Evolutionary conservation across 2,329 filamentous ascomycete genomes (phyloP), one percentile per base, ranked within the genome.

Genomic region (Ascochyta lentis): DNA sequence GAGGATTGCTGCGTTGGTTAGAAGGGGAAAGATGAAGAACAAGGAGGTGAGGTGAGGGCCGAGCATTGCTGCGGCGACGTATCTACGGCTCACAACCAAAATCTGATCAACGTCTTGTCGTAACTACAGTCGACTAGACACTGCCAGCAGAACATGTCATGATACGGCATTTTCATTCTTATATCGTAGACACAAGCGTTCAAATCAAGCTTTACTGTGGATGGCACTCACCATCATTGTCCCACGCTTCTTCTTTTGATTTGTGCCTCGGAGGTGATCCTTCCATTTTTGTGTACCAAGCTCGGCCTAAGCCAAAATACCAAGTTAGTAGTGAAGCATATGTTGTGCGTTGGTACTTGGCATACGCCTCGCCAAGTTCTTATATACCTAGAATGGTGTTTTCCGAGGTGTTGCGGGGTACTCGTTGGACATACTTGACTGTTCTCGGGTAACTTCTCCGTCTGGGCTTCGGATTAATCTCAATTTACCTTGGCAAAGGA

Each of bases 391-490:
- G 7, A 13, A 23, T 23, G 15, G 37, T n/a, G n/a, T 46, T 29
- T 29, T 46, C 9, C 29, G 35, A 31, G n/a, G 26, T 2, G 24
- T 24, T 47, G 53, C 47, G 53, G 53, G 53, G 53, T 48, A 46
- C 12, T 24, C 24, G 13, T 19, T 13, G 10, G 35, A 8, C 9
- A 34, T 13, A 37, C 37, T 49, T 35, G 19, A 35, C 35, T 39
- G 9, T 8, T 44, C 42, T 43, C 53, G 53, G 53, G 50, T 31
- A 50, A 55, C 29, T 50, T 50, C 31, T 55, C 53, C 53, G 53
- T 29, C 22, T 22, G 26, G 33, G 33, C 19, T 42, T 41, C 52
- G 46, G 23, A 12, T 23, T 37, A 41, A 54, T 49, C 6, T 49
- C 22, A 35, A 12, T 16, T n/a, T 34, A 12, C 19, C 51, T 54